Percentiles rank a stretch among this genome's conserved stretches.
These are phyloP conservation scores for Escallonia rubra DNA, from an alignment of 129 eudicot genomes.

Conservation along the genomic window DNA sequence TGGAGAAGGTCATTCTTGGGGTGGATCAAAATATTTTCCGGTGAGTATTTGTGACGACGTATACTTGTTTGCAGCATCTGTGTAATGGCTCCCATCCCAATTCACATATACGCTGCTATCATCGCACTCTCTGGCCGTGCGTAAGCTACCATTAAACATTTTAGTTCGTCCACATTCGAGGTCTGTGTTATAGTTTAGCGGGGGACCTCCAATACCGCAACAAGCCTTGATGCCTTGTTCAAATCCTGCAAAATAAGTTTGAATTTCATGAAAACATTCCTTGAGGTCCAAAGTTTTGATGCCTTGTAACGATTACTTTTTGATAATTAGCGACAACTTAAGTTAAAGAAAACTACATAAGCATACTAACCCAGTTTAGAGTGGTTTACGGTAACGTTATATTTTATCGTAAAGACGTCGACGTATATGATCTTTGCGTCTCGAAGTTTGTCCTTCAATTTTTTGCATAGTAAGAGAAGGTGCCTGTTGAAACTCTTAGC, in stretches of 20 bases:
- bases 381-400: neutral
- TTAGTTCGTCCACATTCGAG: neutral
- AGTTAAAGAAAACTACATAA: neutral
- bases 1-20: too few relatives aligned
- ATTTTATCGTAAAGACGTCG: neutral
- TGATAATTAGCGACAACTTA: too few relatives aligned
- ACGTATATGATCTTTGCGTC: neutral
- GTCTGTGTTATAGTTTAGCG: neutral
- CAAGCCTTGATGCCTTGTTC: neutral
- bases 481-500: neutral
- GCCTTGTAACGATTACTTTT: too few relatives aligned
- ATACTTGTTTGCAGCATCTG: neutral
- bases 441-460: neutral
- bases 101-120: neutral
- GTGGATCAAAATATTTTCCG: neutral
- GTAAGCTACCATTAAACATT: neutral
- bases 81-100: neutral
- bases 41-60: neutral
- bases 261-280: too few relatives aligned
- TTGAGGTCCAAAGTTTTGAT: too few relatives aligned
- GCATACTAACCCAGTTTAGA: neutral
- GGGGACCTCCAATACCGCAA: neutral
- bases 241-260: neutral
- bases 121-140: neutral
- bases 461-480: neutral